Evolutionary conservation across 2,329 filamentous ascomycete genomes (phyloP), one percentile per base, ranked within the genome.

Genomic region (Westerdykella sp.): DNA sequence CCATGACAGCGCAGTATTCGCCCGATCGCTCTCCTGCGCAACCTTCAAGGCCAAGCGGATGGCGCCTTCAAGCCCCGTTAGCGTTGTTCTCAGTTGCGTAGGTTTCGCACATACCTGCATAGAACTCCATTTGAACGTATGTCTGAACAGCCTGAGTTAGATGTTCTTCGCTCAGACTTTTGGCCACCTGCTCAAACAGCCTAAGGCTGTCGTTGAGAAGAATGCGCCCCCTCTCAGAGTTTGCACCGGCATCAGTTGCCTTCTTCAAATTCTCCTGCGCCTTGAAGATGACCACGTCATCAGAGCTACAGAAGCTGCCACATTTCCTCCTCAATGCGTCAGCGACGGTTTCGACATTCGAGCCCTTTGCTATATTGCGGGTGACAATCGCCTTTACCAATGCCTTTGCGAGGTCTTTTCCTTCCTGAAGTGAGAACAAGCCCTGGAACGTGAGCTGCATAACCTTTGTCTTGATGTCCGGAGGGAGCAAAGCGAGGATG

Each of bases 381-480:
- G 97, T 97, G 42, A 98, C 93, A 59, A 98, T 97, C 1, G 91
- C 89, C 66, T 97, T 98, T 44, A 98, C 93, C 1, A 98, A 75
- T 43, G 95, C 79, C 67, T 95, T 96, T 2, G 91, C 94, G 18
- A 97, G 78, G 10, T 95, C 88, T 55, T 88, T 88, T 25, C 93
- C 93, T 14, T 81, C 76, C 5, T 77, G 69, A 34, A 84, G 81
- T 4, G 87, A 86, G 65, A 98, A 97, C 0, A 98, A 79, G 37
- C 80, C 79, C 64, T 97, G 88, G 59, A 87, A 98, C 0, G 88
- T 96, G 41, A 98, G 76, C 30, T 83, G 78, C 45, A 80, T 77
- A 41, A 95, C 80, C 46, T 81, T 78, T 50, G 83, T 76, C 46
- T 84, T 83, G 1, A 83, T 77, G 0, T 76, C 69, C 3, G 86